Conservation (phyloP, 345 rosid species). For the Populus davidiana region DNA sequence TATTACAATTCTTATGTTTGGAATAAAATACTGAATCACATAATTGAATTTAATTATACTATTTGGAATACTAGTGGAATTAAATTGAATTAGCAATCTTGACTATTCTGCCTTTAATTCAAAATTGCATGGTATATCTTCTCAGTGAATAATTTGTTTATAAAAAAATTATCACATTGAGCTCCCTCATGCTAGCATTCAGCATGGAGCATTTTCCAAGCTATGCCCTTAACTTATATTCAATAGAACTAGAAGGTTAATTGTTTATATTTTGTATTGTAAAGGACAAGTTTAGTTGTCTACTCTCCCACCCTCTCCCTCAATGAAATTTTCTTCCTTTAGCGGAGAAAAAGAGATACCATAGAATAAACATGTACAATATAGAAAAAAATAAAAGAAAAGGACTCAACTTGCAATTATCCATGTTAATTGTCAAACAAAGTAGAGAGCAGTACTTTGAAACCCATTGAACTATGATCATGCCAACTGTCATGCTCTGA, state of each 20-base stretch:
- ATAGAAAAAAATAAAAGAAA: too few relatives aligned
- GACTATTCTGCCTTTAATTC: too few relatives aligned
- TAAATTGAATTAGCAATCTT: too few relatives aligned
- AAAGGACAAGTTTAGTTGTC: background rate
- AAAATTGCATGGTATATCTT: too few relatives aligned
- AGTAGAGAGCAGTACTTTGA: constrained; percentile 41
- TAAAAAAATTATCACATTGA: too few relatives aligned
- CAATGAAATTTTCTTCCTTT: background rate
- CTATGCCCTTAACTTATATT: background rate
- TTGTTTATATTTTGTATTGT: background rate
- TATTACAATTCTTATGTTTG: too few relatives aligned
- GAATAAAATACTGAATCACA: too few relatives aligned
- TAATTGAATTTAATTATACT: too few relatives aligned
- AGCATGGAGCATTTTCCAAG: background rate
- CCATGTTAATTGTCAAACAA: background rate
- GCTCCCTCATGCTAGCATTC: background rate
- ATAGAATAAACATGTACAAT: too few relatives aligned
- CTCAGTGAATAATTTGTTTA: too few relatives aligned
- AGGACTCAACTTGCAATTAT: background rate
- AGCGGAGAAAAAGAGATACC: background rate
- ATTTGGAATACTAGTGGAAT: too few relatives aligned
- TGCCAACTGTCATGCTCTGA: constrained; percentile 94
- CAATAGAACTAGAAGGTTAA: background rate
- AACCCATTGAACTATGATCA: constrained; percentile 93
- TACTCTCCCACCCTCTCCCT: background rate